Conservation (phyloP, 345 rosid species). For the Melastoma malabathricum region DNA sequence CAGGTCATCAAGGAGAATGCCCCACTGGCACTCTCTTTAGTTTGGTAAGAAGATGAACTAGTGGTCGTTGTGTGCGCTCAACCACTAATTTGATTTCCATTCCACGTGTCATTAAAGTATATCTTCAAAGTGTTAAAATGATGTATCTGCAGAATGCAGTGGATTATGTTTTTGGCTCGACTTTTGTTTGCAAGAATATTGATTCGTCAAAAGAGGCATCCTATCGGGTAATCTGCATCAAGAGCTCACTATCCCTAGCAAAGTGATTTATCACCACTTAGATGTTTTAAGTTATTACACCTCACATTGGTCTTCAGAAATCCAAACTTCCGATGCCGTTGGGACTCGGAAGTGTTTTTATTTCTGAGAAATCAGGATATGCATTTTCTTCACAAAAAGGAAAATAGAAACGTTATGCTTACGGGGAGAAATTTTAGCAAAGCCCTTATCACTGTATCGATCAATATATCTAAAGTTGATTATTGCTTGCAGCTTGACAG, state of each 20-base stretch:
- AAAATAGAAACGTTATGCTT: no score
- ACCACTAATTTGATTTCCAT: constrained; percentile 5
- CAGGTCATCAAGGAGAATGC: constrained; percentile 94
- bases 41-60: constrained; percentile 62
- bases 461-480: neutral
- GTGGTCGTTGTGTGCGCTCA: constrained; percentile 30
- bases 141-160: constrained; percentile 72
- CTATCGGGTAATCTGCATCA: neutral
- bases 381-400: no score
- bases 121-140: constrained; percentile 8
- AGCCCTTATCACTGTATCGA: no score
- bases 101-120: constrained; percentile 1
- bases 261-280: no score
- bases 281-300: no score
- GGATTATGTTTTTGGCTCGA: constrained; percentile 92
- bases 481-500: neutral
- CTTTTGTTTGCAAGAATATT: constrained; percentile 77
- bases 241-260: no score
- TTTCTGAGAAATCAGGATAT: no score
- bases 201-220: constrained; percentile 87
- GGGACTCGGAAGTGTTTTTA: no score
- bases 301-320: no score
- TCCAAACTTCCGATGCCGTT: no score
- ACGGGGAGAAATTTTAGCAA: no score
- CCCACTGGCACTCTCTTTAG: constrained; percentile 82